Percentiles rank a stretch among this genome's conserved stretches.
phyloP scores from a whole-genome alignment of 1,284 basidiomycete species.

The Trichosporon asahii region DNA sequence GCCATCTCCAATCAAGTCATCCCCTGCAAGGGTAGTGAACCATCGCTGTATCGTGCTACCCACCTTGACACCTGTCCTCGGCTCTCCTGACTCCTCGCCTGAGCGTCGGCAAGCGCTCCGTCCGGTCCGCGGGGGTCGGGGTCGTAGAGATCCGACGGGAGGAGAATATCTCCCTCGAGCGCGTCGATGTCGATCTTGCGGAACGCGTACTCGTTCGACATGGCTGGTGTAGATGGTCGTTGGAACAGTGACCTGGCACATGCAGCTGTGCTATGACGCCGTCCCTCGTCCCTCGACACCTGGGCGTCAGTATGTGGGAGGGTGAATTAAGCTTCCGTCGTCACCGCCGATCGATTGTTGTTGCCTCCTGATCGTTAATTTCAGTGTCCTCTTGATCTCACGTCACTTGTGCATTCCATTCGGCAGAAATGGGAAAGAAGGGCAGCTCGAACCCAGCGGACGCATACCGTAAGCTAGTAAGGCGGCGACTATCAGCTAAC shows the following conservation, averaged over 20 bases:
- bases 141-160: conserved; percentile 80
- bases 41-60: conserved; percentile 36
- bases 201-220: conserved; percentile 66
- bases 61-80: conserved; percentile 71
- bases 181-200: conserved; percentile 89
- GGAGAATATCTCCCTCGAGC: conserved; percentile 80
- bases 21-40: no score
- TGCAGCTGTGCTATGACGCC: conserved; percentile 16
- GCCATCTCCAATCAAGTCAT: no score
- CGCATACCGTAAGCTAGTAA: conserved; percentile 60
- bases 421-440: conserved; percentile 42
- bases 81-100: conserved; percentile 68
- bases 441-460: conserved; percentile 73
- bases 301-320: conserved; percentile 11
- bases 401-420: not conserved
- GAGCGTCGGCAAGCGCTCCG: conserved; percentile 71
- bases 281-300: conserved; percentile 3
- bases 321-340: conserved; percentile 7
- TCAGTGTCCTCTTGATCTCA: not conserved
- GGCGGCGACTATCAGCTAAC: not conserved
- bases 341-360: not conserved
- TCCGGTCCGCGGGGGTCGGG: conserved; percentile 76
- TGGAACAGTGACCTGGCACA: conserved; percentile 1
- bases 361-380: not conserved
- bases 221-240: conserved; percentile 41